Percentiles rank a stretch among this genome's conserved stretches.
Evolutionary conservation across 2,329 filamentous ascomycete genomes (phyloP).

Genomic region (Fusarium tanahbumbuense): DNA sequence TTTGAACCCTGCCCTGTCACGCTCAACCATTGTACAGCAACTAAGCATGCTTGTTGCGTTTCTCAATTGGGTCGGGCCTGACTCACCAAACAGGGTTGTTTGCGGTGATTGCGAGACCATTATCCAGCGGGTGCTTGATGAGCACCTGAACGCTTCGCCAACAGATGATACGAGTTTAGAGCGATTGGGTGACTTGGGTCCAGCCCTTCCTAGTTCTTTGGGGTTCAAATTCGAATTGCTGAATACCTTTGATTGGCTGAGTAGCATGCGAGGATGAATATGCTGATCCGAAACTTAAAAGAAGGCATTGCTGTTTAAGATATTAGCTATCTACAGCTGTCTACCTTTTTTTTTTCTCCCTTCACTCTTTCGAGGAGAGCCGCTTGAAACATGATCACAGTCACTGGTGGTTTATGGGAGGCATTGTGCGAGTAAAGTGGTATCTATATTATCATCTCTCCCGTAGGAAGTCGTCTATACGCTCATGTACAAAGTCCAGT

Average conservation of each 20-base stretch:
- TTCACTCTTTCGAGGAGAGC: background rate
- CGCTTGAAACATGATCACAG: background rate
- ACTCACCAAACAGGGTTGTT: constrained; percentile 60
- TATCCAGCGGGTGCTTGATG: constrained; percentile 63
- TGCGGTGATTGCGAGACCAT: constrained; percentile 59
- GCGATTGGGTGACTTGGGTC: constrained; percentile 50
- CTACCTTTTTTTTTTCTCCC: no score
- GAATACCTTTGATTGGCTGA: constrained; percentile 55
- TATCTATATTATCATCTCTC: constrained; percentile 20
- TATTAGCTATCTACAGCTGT: background rate
- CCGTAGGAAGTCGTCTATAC: constrained; percentile 9
- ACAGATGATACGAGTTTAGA: constrained; percentile 29
- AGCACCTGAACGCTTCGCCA: constrained; percentile 56
- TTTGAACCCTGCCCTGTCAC: constrained; percentile 52
- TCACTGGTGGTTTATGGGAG: no score
- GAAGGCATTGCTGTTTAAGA: background rate
- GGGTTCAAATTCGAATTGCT: constrained; percentile 61
- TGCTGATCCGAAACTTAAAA: background rate
- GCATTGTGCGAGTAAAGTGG: background rate
- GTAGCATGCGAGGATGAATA: background rate
- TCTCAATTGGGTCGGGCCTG: constrained; percentile 62
- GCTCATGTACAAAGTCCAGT: constrained; percentile 15
- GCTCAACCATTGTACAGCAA: constrained; percentile 63
- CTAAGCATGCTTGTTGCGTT: constrained; percentile 63
- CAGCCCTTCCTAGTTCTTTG: constrained; percentile 47